Evolutionary conservation across 2,329 filamentous ascomycete genomes (phyloP).

Genomic region (Thermothelomyces thermophilus): DNA sequence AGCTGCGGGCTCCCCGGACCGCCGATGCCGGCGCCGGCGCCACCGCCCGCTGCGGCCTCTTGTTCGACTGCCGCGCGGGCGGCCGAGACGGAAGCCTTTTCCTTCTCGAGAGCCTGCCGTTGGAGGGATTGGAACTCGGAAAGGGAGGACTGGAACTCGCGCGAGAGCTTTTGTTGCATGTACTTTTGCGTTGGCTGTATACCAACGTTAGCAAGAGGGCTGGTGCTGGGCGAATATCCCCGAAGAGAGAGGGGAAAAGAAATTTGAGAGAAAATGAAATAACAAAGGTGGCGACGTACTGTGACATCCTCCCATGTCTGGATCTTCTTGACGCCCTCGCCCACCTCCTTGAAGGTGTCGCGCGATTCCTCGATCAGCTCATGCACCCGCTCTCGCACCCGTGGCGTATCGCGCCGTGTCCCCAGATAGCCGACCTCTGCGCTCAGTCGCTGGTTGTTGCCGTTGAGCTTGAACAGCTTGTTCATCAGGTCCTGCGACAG

Average conservation of each 20-base stretch:
- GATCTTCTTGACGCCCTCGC: conserved; percentile 88
- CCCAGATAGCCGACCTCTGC: conserved; percentile 81
- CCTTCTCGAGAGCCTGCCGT: conserved; percentile 82
- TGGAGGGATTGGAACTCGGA: conserved; percentile 92
- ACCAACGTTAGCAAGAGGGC: not conserved
- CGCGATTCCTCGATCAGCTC: conserved; percentile 81
- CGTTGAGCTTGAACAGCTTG: conserved; percentile 82
- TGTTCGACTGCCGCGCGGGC: conserved; percentile 74
- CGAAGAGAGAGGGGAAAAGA: no score
- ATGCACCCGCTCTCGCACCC: conserved; percentile 84
- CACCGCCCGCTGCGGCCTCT: conserved; percentile 29
- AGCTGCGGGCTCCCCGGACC: conserved; percentile 29
- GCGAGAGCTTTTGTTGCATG: conserved; percentile 88
- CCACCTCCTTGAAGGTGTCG: conserved; percentile 81
- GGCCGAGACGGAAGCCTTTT: conserved; percentile 77
- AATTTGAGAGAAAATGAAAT: no score
- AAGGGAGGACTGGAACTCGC: conserved; percentile 83
- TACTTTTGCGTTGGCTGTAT: conserved; percentile 89
- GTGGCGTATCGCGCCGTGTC: conserved; percentile 83
- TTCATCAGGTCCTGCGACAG: conserved; percentile 79
- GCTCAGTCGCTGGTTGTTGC: conserved; percentile 77
- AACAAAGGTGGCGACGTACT: conserved; percentile 41
- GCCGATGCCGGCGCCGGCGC: conserved; percentile 5
- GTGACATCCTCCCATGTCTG: conserved; percentile 80
- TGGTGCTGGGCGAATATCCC: no score